Percentiles rank a stretch among this genome's conserved stretches.
Evolutionary conservation across 208 protist genomes (phyloP).

Genomic region (Wallacemonas sp.): DNA sequence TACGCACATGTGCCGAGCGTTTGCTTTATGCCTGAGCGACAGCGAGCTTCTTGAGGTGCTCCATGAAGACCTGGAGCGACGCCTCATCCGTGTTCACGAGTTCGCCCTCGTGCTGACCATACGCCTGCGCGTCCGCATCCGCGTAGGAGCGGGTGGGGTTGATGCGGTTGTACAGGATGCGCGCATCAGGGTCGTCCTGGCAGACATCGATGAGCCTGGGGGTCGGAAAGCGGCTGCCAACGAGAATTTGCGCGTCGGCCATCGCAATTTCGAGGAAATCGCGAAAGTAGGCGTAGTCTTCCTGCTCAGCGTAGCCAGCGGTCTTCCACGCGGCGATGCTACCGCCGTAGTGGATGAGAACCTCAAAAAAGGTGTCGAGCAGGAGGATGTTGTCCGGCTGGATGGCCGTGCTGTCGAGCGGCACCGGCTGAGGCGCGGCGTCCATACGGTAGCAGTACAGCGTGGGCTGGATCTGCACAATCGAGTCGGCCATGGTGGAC

Average conservation of each 20-base stretch:
- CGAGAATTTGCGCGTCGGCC: slow-evolving; percentile 91
- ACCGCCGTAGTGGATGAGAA: slow-evolving; percentile 97
- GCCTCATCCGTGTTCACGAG: slow-evolving; percentile 98
- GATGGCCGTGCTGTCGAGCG: slow-evolving; percentile 92
- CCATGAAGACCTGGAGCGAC: slow-evolving; percentile 96
- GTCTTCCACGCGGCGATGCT: slow-evolving; percentile 96
- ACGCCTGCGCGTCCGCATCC: slow-evolving; percentile 37
- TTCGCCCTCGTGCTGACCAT: slow-evolving; percentile 75
- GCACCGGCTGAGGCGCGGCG: slow-evolving; percentile 84
- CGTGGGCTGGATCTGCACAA: slow-evolving; percentile 99
- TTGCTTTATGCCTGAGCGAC: slow-evolving; percentile 64
- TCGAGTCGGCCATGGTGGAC: slow-evolving; percentile 93
- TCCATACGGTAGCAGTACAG: slow-evolving; percentile 96
- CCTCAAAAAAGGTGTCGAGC: slow-evolving; percentile 99
- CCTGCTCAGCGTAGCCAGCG: slow-evolving; percentile 92
- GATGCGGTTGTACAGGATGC: slow-evolving; percentile 98
- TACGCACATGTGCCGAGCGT: no score
- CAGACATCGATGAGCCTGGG: slow-evolving; percentile 97
- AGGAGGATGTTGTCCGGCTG: slow-evolving; percentile 95
- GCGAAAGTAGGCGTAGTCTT: slow-evolving; percentile 95
- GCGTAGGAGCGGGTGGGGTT: slow-evolving; percentile 97
- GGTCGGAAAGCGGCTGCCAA: slow-evolving; percentile 93
- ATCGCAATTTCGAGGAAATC: slow-evolving; percentile 94
- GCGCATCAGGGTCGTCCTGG: slow-evolving; percentile 94
- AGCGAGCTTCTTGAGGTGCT: slow-evolving; percentile 97